Evolutionary conservation across 2,329 filamentous ascomycete genomes (phyloP).

Genomic region (Stromatinia cepivora): DNA sequence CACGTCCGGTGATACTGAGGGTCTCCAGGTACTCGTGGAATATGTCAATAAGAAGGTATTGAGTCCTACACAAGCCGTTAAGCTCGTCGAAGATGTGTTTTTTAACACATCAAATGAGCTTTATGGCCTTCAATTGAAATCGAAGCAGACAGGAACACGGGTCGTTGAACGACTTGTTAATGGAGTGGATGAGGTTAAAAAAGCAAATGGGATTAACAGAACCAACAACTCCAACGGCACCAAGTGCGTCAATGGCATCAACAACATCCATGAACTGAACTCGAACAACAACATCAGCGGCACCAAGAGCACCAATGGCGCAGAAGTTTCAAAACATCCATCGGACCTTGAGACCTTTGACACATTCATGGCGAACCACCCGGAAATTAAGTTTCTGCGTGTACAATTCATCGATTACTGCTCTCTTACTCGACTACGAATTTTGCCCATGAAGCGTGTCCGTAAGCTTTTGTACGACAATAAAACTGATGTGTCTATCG

Average conservation of each 20-base stretch:
- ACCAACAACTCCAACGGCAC: neutral
- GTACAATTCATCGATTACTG: constrained; percentile 80
- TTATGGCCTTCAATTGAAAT: constrained; percentile 60
- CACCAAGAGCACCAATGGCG: neutral
- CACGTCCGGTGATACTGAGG: neutral
- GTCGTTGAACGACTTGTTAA: neutral
- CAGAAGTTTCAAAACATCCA: neutral
- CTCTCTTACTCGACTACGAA: constrained; percentile 63
- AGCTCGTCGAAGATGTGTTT: constrained; percentile 65
- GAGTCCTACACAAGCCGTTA: constrained; percentile 59
- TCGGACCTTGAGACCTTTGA: constrained; percentile 35
- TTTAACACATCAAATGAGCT: constrained; percentile 77
- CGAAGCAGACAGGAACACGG: constrained; percentile 30
- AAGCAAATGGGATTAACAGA: neutral
- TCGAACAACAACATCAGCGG: neutral
- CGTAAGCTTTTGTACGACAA: constrained; percentile 46
- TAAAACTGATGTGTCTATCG: constrained; percentile 46
- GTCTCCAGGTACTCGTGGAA: constrained; percentile 60
- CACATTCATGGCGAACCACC: constrained; percentile 51
- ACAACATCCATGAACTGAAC: neutral
- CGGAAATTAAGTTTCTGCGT: constrained; percentile 64
- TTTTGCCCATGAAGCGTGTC: constrained; percentile 64
- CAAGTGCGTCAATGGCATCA: neutral
- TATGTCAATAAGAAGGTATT: constrained; percentile 66
- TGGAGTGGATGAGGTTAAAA: neutral